Base-by-base conservation (phyloP, 2,329 filamentous ascomycete species). In the Orbilia ellipsospora region DNA sequence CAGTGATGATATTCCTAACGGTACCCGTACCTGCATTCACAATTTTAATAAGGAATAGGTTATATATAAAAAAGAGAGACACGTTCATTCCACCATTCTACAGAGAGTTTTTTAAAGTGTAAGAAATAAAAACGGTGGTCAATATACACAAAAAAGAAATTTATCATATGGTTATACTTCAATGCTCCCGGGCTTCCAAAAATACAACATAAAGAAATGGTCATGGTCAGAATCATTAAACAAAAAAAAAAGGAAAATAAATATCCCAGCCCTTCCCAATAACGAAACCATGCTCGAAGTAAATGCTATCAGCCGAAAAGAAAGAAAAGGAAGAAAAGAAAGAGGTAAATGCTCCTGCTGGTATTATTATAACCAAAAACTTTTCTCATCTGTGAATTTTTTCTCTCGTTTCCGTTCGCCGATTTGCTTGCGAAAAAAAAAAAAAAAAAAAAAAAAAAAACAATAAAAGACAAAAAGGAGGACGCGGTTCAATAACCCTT, bases 221-320 rank as follows among this genome's bases (percentile, higher is more conserved):
- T 69, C 72, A 61, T 68, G 16, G 64, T 23, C 26, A 40, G 50
- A 52, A 50, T 73, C 69, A 62, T 74, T 67, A 74, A 68, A 36
- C 5, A n/a, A 36, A 59, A 48, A 48, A 45, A 45, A 13, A 36
- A 36, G 31, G 8, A 36, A 36, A 2, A 10, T 36, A 36, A 6
- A 61, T 57, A 68, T 63, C 69, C 60, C 36, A 65, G 55, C 55
- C 69, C 56, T 56, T 61, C 57, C 56, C 45, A 7, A n/a, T 48
- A 48, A 48, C 16, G 44, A 48, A 18, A 18, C 31, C 31, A 36
- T 36, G 31, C 31, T 36, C 10, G 31, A 23, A 36, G 31, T 36
- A 36, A 36, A 36, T 36, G 31, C 31, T 36, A 36, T 36, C 31
- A 36, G 31, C 31, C 31, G 13, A 18, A n/a, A 48, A 12, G 44